Base-by-base conservation (phyloP, 1,284 basidiomycete genomes). In the Rhodotorula sp. region DNA sequence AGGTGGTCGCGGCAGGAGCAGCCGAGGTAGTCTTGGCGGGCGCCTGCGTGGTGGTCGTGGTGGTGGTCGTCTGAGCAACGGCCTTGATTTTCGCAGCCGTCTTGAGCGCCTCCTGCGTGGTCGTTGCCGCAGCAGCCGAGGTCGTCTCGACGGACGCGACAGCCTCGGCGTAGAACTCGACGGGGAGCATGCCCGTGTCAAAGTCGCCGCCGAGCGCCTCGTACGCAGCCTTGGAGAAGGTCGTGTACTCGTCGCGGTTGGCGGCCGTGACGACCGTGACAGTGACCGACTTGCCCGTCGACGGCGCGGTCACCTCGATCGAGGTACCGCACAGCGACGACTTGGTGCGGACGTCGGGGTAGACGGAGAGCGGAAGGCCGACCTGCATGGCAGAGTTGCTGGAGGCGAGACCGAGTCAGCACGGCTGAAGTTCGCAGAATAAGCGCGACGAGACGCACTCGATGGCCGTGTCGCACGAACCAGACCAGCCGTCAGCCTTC, bases 311-410 rank as follows among this genome's bases (percentile, higher is more conserved):
- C 8, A 68, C 70, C 21, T 54, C 41, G 17, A 72, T 64, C 14
- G 59, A 45, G 17, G 64, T 50, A 21, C 70, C 70, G 58, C 70
- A 72, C 23, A 72, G 67, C 34, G 67, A 58, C n/a, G 66, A 68
- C 21, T 56, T 59, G 44, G 52, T 41, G 41, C 27, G 42, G 21
- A 54, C 55, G 34, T 66, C 61, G 41, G 66, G 66, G 66, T 72
- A 72, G n/a, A 72, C 34, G 1, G 64, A 55, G 41, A 72, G 62
- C 14, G 70, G 70, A 3, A 72, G 70, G 2, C 59, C 70, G 52
- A 72, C 59, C 21, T 57, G 55, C 7, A 49, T 42, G 45, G 55
- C 58, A 16, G 54, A 52, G 25, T 61, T 44, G 58, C 68, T 65
- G 56, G 14, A 17, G 19, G 52, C n/a, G 12, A 1, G 16, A 27